Conservation (phyloP, 345 rosid species). For the Adansonia digitata region DNA sequence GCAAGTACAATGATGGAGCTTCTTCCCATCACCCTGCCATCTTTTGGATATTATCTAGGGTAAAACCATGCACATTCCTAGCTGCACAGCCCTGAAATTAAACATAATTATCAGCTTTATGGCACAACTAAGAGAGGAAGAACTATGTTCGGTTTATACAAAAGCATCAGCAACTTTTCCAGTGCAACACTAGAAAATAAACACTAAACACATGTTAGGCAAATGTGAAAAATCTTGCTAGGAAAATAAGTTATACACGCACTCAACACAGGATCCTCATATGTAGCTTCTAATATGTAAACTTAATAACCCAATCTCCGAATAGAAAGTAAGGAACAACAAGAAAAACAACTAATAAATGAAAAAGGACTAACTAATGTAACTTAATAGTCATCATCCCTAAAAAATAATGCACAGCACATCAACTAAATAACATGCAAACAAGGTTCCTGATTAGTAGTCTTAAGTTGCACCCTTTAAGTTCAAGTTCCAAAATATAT, state of each 20-base stretch:
- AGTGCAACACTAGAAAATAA: slow-evolving; percentile 9
- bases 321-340: slow-evolving; percentile 29
- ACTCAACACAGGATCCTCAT: slow-evolving; percentile 87
- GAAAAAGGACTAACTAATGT: background rate
- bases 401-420: background rate
- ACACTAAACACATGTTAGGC: background rate
- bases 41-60: slow-evolving; percentile 64
- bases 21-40: slow-evolving; percentile 90
- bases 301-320: slow-evolving; percentile 96
- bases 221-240: background rate
- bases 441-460: background rate
- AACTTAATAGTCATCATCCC: background rate
- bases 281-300: slow-evolving; percentile 75
- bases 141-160: slow-evolving; percentile 12
- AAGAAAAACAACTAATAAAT: slow-evolving; percentile 15
- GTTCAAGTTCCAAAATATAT: background rate
- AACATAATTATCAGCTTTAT: slow-evolving; percentile 17
- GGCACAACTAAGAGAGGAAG: background rate
- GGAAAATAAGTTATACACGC: background rate
- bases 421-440: background rate
- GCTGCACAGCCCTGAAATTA: slow-evolving; percentile 90
- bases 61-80: slow-evolving; percentile 84
- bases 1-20: slow-evolving; percentile 70
- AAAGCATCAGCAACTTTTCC: background rate
- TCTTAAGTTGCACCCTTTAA: background rate